These are phyloP conservation scores for Bonia amplexicaulis DNA, from an alignment of 176 grass and related monocot genomes.

Conservation along the genomic window DNA sequence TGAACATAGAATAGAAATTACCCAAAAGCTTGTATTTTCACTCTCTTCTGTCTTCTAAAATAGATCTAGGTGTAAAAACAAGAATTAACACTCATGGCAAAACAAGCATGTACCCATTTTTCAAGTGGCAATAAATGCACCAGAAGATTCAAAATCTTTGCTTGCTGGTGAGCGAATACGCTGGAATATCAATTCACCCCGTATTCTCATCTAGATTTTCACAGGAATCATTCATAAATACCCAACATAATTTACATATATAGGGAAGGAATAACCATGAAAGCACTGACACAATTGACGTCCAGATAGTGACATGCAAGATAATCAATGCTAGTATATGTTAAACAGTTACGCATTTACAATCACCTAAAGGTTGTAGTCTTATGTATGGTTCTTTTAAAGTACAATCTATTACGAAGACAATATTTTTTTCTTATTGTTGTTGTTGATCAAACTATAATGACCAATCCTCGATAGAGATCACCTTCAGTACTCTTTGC, in stretches of 20 bases:
- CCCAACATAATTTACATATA: background rate
- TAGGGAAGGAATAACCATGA: background rate
- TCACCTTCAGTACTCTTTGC: constrained; percentile 78
- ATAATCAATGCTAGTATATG: background rate
- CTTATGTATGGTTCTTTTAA: background rate
- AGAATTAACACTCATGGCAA: background rate
- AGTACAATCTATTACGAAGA: background rate
- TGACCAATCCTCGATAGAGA: background rate
- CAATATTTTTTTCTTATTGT: background rate
- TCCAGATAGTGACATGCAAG: constrained; percentile 7
- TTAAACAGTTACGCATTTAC: constrained; percentile 3
- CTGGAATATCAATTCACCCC: background rate
- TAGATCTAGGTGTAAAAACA: background rate
- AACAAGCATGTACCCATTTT: background rate
- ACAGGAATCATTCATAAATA: background rate
- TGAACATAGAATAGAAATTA: background rate
- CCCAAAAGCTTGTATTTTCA: background rate
- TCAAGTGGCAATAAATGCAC: background rate
- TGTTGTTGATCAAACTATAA: background rate
- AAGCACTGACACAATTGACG: background rate
- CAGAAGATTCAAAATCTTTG: background rate
- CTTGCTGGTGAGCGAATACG: background rate
- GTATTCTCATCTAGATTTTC: background rate
- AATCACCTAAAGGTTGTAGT: background rate
- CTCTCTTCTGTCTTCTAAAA: background rate